phyloP scores from a whole-genome alignment of 768 basidiomycete genomes.

The Rubroboletus satanas region DNA sequence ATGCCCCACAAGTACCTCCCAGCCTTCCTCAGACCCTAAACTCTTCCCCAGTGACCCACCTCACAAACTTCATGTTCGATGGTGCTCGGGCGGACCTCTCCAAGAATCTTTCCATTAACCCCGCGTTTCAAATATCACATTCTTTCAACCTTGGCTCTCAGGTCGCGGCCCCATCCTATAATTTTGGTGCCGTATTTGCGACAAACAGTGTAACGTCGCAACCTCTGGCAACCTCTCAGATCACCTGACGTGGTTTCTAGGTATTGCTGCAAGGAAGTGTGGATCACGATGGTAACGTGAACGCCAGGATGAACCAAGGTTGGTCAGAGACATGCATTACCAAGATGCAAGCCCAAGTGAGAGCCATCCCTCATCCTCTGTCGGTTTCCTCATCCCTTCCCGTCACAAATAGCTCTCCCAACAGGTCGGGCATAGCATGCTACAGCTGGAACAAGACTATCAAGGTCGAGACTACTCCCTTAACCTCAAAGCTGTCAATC shows the following conservation, averaged over 20 bases:
- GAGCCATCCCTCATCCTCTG: slow-evolving; percentile 18
- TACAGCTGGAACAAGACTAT: slow-evolving; percentile 93
- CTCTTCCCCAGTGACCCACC: slow-evolving; percentile 64
- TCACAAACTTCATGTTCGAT: slow-evolving; percentile 95
- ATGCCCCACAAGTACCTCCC: slow-evolving; percentile 22
- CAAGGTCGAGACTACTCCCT: slow-evolving; percentile 82
- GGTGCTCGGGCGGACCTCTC: slow-evolving; percentile 95
- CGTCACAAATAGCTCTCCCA: slow-evolving; percentile 57
- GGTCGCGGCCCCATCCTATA: slow-evolving; percentile 81
- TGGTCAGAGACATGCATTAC: slow-evolving; percentile 77
- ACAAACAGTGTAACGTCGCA: slow-evolving; percentile 59
- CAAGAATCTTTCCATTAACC: slow-evolving; percentile 87
- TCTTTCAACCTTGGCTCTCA: slow-evolving; percentile 90
- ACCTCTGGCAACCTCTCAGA: slow-evolving; percentile 12
- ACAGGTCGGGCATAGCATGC: slow-evolving; percentile 79
- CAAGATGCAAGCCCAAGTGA: slow-evolving; percentile 85
- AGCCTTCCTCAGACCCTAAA: neutral
- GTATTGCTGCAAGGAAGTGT: slow-evolving; percentile 89
- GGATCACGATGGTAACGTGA: slow-evolving; percentile 90
- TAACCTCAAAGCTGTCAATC: slow-evolving; percentile 88
- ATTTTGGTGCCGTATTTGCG: slow-evolving; percentile 91
- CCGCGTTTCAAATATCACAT: slow-evolving; percentile 98
- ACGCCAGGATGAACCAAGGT: slow-evolving; percentile 82
- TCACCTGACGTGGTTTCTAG: slow-evolving; percentile 40
- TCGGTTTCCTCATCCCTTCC: slow-evolving; percentile 5